Evolutionary conservation across 2,329 filamentous ascomycete genomes (phyloP).

Genomic region (Lachnellula hyalina): DNA sequence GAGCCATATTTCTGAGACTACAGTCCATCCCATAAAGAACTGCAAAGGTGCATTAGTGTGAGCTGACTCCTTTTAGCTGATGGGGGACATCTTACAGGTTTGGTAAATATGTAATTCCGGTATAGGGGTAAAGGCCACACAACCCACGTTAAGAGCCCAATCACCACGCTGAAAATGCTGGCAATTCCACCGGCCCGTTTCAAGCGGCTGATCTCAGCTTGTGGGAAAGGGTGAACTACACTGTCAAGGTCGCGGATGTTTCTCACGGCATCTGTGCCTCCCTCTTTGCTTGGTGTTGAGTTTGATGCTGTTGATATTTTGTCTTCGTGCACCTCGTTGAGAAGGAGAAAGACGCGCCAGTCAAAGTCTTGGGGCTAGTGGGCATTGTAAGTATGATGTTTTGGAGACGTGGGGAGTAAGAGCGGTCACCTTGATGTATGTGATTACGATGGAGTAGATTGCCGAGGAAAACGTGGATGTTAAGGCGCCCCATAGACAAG

Average conservation of each 20-base stretch:
- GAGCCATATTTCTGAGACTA: background rate
- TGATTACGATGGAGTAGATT: slow-evolving; percentile 42
- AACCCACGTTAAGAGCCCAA: background rate
- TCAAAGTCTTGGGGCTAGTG: slow-evolving; percentile 23
- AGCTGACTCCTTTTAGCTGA: background rate
- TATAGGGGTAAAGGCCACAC: slow-evolving; percentile 1
- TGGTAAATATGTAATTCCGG: background rate
- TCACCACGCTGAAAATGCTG: background rate
- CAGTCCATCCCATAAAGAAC: background rate
- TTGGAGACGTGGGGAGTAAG: background rate
- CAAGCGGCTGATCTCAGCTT: background rate
- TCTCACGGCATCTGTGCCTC: too few relatives aligned
- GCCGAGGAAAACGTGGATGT: slow-evolving; percentile 39
- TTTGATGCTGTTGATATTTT: background rate
- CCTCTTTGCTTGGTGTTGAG: background rate
- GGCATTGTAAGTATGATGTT: background rate
- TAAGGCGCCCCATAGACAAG: slow-evolving; percentile 48
- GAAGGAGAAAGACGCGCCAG: slow-evolving; percentile 23
- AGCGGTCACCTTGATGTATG: slow-evolving; percentile 30
- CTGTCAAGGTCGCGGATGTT: background rate
- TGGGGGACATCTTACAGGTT: background rate
- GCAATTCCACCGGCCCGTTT: background rate
- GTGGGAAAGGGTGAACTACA: background rate
- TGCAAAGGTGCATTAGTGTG: background rate
- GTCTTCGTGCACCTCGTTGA: background rate